These are phyloP conservation scores for Isoetes engelmannii DNA, from an alignment of 83 land plant genomes.

Conservation along the genomic window DNA sequence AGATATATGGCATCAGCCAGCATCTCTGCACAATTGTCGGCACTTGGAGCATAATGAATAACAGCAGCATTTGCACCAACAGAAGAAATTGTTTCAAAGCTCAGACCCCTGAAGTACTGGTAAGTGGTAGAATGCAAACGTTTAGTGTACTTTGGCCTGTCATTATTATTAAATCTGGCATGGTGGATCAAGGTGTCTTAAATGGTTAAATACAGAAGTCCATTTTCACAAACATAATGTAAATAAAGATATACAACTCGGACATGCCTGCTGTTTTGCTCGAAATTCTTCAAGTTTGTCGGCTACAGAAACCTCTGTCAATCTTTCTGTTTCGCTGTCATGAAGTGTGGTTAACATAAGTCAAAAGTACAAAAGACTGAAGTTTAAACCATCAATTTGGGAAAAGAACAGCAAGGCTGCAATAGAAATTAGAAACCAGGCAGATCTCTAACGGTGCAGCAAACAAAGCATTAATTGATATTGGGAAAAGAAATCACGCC, in stretches of 20 bases:
- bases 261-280: conserved; percentile 73
- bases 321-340: conserved; percentile 49
- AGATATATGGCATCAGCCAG: conserved; percentile 82
- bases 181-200: not conserved
- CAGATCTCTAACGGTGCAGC: not conserved
- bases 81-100: conserved; percentile 96
- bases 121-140: too few relatives aligned
- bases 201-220: not conserved
- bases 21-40: conserved; percentile 74
- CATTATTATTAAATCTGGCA: not conserved
- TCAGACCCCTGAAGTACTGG: conserved; percentile 92
- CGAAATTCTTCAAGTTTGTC: conserved; percentile 86
- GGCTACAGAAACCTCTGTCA: conserved; percentile 90
- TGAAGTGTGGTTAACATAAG: too few relatives aligned
- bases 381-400: too few relatives aligned
- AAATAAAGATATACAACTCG: not conserved
- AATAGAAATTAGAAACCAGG: not conserved
- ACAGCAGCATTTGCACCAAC: conserved; percentile 98
- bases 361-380: too few relatives aligned
- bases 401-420: not conserved
- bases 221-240: not conserved
- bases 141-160: too few relatives aligned
- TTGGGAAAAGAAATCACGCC: not conserved
- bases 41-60: conserved; percentile 75
- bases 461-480: not conserved